These are phyloP conservation scores for Mycosphaerella arachidis DNA, from an alignment of 2,329 filamentous ascomycete species.

Conservation along the genomic window DNA sequence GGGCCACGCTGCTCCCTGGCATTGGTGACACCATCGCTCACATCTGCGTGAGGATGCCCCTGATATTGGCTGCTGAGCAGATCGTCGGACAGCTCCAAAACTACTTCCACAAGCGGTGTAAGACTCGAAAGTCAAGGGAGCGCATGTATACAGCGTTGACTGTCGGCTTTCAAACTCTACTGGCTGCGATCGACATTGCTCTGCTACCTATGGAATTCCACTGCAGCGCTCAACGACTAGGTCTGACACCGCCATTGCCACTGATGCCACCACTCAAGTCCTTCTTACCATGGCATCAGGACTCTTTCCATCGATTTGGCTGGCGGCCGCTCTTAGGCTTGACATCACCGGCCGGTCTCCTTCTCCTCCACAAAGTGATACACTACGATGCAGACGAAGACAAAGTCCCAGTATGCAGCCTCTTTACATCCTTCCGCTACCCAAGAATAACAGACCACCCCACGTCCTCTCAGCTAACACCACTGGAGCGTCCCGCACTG, in stretches of 20 bases:
- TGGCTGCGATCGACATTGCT: constrained; percentile 20
- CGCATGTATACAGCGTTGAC: constrained; percentile 11
- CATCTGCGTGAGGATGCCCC: constrained; percentile 11
- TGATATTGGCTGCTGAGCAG: constrained; percentile 19
- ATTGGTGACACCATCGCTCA: constrained; percentile 15
- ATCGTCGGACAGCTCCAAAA: constrained; percentile 16
- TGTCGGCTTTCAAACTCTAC: constrained; percentile 12
- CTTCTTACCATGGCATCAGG: constrained; percentile 11
- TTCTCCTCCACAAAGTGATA: constrained; percentile 13
- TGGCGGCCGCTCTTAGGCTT: constrained; percentile 7
- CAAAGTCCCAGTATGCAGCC: constrained; percentile 13
- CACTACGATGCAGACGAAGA: constrained; percentile 16
- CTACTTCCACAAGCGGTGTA: constrained; percentile 3
- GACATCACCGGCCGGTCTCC: constrained; percentile 18
- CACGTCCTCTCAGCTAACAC: not conserved
- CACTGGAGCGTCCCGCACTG: not conserved
- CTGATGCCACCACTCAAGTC: constrained; percentile 18
- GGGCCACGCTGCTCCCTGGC: constrained; percentile 18
- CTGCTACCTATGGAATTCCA: constrained; percentile 28
- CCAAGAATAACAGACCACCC: constrained; percentile 18
- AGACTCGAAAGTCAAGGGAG: constrained; percentile 13
- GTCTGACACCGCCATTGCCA: constrained; percentile 23
- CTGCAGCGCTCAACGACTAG: constrained; percentile 23
- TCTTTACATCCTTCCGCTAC: constrained; percentile 23
- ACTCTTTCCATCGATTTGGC: not conserved